Evolutionary conservation across 108 stramenopile species (phyloP), one percentile per base, ranked within the genome.

Genomic region (Skeletonema potamos): DNA sequence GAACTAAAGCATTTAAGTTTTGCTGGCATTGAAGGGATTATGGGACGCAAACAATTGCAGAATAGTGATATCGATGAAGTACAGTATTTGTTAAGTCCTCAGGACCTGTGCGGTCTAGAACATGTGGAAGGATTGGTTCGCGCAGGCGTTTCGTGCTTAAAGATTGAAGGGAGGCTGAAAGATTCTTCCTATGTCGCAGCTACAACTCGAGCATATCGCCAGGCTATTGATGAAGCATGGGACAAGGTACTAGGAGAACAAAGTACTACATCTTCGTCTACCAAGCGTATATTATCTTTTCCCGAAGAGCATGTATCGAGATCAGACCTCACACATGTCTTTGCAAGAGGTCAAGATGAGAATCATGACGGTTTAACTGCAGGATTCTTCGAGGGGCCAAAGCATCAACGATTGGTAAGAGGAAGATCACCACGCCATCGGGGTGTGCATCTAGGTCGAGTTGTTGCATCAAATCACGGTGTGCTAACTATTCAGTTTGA

Each of bases 141-240:
- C n/a, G 78, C 87, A 7, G 85, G 87, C n/a, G 91, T 92, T 17
- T 65, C 79, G 2, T 92, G 91, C 66, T 54, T 92, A 5, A 92
- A 92, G 68, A 92, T 92, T 66, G 91, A 92, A 64, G 91, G 91
- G n/a, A 62, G 91, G 26, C 62, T 92, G 27, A 92, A 92, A 65
- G 91, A 87, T 84, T 84, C 80, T 30, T 68, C 79, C 5, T 89
- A 92, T 63, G 91, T 92, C 1, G 88, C 91, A 17, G 87, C 88
- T 3, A 88, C 91, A 8, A 92, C 91, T 6, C 70, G 88, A 55
- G 86, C 91, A 18, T 91, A 92, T 75, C 84, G 91, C 15, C 70
- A 84, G 24, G 91, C 91, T 5, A 87, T 92, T 15, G 88, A 92
- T 80, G 61, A 64, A 36, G 85, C 87, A 10, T 92, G 91, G 91